A percentile compares a stretch with the other conserved stretches of the same genome.
Evolutionary conservation across 2,329 filamentous ascomycete species (phyloP).

Genomic region (Cytospora schulzeri): DNA sequence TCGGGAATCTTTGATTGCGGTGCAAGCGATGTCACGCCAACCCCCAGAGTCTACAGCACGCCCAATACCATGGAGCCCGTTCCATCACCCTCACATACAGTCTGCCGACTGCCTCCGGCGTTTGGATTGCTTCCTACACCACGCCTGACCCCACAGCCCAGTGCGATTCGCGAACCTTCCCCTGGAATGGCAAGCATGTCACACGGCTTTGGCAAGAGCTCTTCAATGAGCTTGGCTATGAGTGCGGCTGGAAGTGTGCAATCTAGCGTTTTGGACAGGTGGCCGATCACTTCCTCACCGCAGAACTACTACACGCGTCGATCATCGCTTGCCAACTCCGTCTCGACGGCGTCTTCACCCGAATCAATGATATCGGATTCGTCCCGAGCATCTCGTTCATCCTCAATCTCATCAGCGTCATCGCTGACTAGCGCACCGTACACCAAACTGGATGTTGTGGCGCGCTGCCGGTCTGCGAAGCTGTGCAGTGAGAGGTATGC

Average conservation of each 20-base stretch:
- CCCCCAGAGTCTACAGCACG: conserved; percentile 44
- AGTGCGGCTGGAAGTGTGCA: conserved; percentile 52
- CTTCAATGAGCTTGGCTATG: conserved; percentile 65
- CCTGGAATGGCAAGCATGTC: conserved; percentile 38
- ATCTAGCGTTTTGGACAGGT: conserved; percentile 53
- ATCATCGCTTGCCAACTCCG: conserved; percentile 64
- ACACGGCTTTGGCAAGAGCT: conserved; percentile 50
- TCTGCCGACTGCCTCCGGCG: conserved; percentile 53
- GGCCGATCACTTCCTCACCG: conserved; percentile 56
- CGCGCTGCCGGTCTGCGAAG: conserved; percentile 66
- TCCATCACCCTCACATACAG: conserved; percentile 45
- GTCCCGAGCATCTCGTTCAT: conserved; percentile 63
- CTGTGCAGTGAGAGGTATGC: conserved; percentile 57
- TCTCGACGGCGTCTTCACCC: conserved; percentile 65
- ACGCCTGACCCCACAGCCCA: conserved; percentile 58
- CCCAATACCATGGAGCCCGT: conserved; percentile 55
- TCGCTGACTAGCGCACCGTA: conserved; percentile 62
- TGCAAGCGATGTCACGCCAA: conserved; percentile 44
- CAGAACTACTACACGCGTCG: conserved; percentile 55
- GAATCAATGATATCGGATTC: conserved; percentile 69
- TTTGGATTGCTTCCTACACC: conserved; percentile 61
- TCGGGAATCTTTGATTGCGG: conserved; percentile 40
- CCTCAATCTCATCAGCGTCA: conserved; percentile 65
- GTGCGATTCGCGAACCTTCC: conserved; percentile 62
- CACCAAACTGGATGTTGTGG: conserved; percentile 60